These are phyloP conservation scores for Talaromyces sp. DNA, from an alignment of 2,329 filamentous ascomycete species.

Conservation along the genomic window DNA sequence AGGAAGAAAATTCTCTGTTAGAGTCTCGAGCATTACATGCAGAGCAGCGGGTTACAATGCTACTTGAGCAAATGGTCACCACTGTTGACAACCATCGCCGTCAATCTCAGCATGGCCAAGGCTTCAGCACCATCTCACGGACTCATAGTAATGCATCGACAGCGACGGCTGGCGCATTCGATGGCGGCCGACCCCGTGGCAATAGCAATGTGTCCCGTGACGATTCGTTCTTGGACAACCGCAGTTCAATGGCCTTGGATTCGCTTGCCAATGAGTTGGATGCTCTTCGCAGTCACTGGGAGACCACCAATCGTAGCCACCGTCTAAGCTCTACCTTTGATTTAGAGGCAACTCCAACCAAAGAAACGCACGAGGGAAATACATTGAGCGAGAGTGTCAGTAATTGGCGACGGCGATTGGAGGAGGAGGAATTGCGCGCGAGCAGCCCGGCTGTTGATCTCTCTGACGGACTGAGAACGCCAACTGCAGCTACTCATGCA, in stretches of 20 bases:
- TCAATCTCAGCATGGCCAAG: slow-evolving; percentile 53
- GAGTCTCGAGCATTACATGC: slow-evolving; percentile 84
- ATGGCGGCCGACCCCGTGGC: slow-evolving; percentile 35
- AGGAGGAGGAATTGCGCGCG: slow-evolving; percentile 51
- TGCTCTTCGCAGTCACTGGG: slow-evolving; percentile 85
- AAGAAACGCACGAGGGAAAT: slow-evolving; percentile 38
- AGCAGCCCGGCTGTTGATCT: slow-evolving; percentile 23
- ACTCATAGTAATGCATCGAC: slow-evolving; percentile 55
- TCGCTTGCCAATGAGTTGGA: slow-evolving; percentile 90
- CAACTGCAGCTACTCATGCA: slow-evolving; percentile 15
- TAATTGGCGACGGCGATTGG: slow-evolving; percentile 76
- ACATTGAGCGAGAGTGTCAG: slow-evolving; percentile 67
- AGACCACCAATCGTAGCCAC: slow-evolving; percentile 93
- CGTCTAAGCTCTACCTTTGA: slow-evolving; percentile 86
- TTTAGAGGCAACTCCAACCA: slow-evolving; percentile 62
- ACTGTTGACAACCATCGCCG: slow-evolving; percentile 94
- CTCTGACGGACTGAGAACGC: slow-evolving; percentile 26
- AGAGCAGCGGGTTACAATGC: slow-evolving; percentile 85
- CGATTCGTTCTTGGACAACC: slow-evolving; percentile 48
- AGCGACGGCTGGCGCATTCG: slow-evolving; percentile 34
- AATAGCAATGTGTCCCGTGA: slow-evolving; percentile 45
- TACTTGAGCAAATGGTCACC: slow-evolving; percentile 90
- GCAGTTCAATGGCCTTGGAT: slow-evolving; percentile 73
- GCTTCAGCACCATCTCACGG: slow-evolving; percentile 45
- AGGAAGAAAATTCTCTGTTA: slow-evolving; percentile 74